phyloP scores from a whole-genome alignment of 345 rosid species.

The Euphorbia pulcherrima region DNA sequence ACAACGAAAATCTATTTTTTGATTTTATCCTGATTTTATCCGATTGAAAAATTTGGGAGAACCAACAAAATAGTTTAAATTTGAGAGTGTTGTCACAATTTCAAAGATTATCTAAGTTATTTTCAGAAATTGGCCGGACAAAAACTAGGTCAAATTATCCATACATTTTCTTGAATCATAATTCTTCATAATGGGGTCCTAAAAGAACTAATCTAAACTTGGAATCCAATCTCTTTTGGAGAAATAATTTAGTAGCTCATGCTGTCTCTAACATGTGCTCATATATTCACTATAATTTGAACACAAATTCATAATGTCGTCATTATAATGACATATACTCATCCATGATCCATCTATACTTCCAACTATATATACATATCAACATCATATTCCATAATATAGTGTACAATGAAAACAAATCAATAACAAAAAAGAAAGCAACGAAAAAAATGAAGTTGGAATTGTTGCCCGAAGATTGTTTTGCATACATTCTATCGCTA shows the following conservation, averaged over 20 bases:
- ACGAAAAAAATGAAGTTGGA: neutral
- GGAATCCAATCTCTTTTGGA: neutral
- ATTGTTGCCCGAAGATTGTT: constrained; percentile 14
- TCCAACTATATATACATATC: neutral
- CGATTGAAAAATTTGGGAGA: no score
- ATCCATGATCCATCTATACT: neutral
- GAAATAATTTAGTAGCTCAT: neutral
- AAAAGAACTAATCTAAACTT: neutral
- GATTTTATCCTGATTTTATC: no score
- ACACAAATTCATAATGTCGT: neutral
- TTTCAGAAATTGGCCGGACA: no score
- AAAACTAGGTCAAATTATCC: no score
- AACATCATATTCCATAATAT: neutral
- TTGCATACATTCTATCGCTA: constrained; percentile 20
- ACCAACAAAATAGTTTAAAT: no score
- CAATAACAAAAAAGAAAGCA: neutral
- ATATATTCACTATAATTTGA: neutral
- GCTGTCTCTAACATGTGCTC: neutral
- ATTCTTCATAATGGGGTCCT: neutral
- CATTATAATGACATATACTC: neutral
- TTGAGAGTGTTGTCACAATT: no score
- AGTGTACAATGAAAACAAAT: no score
- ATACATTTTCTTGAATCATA: no score
- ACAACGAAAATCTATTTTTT: no score
- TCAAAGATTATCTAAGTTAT: no score